phyloP scores from a whole-genome alignment of 768 basidiomycete genomes.

The Trametes coccinea region DNA sequence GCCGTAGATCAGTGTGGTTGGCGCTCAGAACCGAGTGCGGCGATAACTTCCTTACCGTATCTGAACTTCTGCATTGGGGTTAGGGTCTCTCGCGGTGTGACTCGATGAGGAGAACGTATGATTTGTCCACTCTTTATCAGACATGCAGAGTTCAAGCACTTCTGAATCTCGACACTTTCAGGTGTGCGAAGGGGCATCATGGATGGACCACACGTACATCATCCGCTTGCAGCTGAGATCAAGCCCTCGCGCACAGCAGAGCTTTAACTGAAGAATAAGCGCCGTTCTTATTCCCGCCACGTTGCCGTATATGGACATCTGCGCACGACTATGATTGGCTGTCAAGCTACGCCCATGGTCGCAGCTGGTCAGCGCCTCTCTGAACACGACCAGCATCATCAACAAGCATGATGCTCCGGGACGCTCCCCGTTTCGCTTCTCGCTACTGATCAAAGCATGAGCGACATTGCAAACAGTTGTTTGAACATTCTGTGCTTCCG shows the following conservation, averaged over 20 bases:
- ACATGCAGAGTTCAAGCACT: too few species aligned
- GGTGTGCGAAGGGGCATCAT: neutral
- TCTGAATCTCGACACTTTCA: too few species aligned
- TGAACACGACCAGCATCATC: neutral
- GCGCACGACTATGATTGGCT: neutral
- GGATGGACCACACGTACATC: neutral
- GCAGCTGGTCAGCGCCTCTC: neutral
- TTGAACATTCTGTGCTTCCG: neutral
- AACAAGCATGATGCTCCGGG: neutral
- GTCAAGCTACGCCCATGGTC: neutral
- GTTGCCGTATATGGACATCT: neutral
- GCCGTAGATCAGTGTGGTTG: neutral
- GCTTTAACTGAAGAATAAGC: neutral
- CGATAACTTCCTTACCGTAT: neutral
- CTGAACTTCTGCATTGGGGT: neutral
- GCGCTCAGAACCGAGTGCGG: neutral
- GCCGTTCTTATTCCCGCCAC: neutral
- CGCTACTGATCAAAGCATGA: neutral
- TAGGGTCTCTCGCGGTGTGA: neutral
- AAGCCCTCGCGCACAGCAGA: neutral
- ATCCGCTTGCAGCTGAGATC: neutral
- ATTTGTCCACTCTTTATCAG: too few species aligned
- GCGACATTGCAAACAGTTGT: neutral
- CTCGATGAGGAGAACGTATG: too few species aligned
- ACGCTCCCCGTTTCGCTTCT: too few species aligned